A percentile compares a stretch with the other conserved stretches of the same genome.
Evolutionary conservation across 768 basidiomycete genomes (phyloP).

Genomic region (Suillus paluster): DNA sequence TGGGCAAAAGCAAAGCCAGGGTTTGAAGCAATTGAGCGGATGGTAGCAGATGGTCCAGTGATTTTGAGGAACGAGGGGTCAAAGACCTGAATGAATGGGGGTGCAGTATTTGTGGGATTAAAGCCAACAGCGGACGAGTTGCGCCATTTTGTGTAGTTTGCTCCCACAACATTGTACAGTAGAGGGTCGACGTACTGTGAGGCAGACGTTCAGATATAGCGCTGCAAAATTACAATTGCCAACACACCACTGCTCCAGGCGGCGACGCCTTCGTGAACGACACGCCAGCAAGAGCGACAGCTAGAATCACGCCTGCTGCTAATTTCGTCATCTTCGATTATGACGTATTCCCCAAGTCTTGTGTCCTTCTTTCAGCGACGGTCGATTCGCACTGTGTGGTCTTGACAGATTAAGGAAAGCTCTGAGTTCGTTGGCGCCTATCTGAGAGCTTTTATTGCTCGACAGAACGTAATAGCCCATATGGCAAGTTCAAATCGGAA

Average conservation of each 20-base stretch:
- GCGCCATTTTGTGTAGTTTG: slow-evolving; percentile 38
- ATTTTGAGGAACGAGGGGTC: slow-evolving; percentile 55
- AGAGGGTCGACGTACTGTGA: slow-evolving; percentile 52
- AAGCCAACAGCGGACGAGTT: slow-evolving; percentile 43
- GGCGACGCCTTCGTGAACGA: neutral
- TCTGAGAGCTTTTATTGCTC: neutral
- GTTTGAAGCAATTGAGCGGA: slow-evolving; percentile 63
- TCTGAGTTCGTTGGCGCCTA: neutral
- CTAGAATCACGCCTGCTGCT: neutral
- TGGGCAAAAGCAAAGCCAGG: slow-evolving; percentile 70
- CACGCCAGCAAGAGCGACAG: neutral
- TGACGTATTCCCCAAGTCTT: neutral
- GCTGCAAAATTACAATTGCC: neutral
- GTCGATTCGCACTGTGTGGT: neutral
- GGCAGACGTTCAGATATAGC: neutral
- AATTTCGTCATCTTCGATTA: neutral
- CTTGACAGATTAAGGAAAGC: neutral
- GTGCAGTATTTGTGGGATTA: slow-evolving; percentile 58
- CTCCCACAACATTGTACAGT: slow-evolving; percentile 51
- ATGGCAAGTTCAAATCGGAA: too few relatives aligned
- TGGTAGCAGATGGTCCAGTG: slow-evolving; percentile 57
- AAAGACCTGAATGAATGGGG: slow-evolving; percentile 61
- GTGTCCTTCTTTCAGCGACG: neutral
- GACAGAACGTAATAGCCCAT: neutral
- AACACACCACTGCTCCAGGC: slow-evolving; percentile 8